Percentiles rank a stretch among this genome's conserved stretches.
phyloP scores from a whole-genome alignment of 371 early-diverging fungal genomes.

The Apophysomyces trapeziformis region DNA sequence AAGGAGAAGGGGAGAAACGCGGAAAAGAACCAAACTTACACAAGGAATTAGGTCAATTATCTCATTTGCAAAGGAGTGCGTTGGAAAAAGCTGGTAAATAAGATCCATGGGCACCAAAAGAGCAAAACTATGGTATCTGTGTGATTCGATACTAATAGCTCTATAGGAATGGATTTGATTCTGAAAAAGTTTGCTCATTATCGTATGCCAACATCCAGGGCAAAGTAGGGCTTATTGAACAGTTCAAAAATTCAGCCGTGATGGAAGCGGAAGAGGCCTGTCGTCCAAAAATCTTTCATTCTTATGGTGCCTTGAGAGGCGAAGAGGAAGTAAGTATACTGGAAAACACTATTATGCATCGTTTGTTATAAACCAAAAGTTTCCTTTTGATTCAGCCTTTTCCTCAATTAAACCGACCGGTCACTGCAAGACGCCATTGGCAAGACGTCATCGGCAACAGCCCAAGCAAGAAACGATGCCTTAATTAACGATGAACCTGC shows the following conservation, averaged over 20 bases:
- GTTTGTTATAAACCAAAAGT: background rate
- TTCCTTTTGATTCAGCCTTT: constrained; percentile 9
- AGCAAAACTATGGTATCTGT: background rate
- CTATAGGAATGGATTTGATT: constrained; percentile 77
- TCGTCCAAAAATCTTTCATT: constrained; percentile 80
- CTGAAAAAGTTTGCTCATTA: constrained; percentile 84
- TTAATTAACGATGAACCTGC: background rate
- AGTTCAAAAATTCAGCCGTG: constrained; percentile 84
- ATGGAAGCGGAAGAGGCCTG: constrained; percentile 77
- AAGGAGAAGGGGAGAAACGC: background rate
- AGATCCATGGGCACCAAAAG: background rate
- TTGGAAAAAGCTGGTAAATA: constrained; percentile 79
- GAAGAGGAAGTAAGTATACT: constrained; percentile 50
- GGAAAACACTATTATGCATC: background rate
- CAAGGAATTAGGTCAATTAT: constrained; percentile 51
- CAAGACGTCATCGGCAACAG: constrained; percentile 16
- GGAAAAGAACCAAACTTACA: background rate
- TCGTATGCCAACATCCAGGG: constrained; percentile 94
- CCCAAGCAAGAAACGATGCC: background rate
- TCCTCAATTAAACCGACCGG: background rate
- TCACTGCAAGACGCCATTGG: background rate
- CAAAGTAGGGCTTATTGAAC: constrained; percentile 74
- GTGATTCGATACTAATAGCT: background rate
- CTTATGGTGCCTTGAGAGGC: constrained; percentile 64
- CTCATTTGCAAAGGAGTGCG: constrained; percentile 73